These are phyloP conservation scores for Pythium oligandrum DNA, from an alignment of 352 stramenopile genomes.

Conservation along the genomic window DNA sequence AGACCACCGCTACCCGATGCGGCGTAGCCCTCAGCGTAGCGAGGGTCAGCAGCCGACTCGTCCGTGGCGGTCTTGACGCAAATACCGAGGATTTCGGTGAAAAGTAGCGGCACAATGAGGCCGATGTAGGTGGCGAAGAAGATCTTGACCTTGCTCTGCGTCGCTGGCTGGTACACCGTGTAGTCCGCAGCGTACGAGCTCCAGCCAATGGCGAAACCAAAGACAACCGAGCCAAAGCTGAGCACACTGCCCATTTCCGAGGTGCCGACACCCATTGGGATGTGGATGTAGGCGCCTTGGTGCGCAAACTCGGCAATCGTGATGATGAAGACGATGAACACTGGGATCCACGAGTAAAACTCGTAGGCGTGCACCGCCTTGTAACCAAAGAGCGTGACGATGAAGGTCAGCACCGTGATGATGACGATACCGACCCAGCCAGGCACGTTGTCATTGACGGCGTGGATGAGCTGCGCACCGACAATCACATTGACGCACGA, in stretches of 20 bases:
- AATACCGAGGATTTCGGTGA: conserved; percentile 37
- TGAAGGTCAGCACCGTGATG: conserved; percentile 34
- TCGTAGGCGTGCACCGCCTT: conserved; percentile 46
- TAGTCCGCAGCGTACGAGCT: conserved; percentile 37
- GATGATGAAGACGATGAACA: conserved; percentile 45
- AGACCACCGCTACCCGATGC: conserved; percentile 26
- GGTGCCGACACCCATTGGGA: conserved; percentile 32
- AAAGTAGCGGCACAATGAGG: conserved; percentile 35
- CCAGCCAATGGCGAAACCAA: conserved; percentile 37
- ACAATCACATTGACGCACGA: conserved; percentile 46
- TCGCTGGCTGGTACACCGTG: conserved; percentile 39
- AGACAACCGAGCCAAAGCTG: conserved; percentile 30
- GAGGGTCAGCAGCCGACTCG: conserved; percentile 18
- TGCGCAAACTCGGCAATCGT: conserved; percentile 29
- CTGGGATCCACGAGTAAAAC: conserved; percentile 45
- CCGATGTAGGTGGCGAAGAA: conserved; percentile 35
- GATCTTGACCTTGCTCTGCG: conserved; percentile 37
- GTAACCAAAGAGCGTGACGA: conserved; percentile 46
- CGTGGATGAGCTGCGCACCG: conserved; percentile 42
- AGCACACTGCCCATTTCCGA: conserved; percentile 30
- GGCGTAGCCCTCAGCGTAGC: conserved; percentile 29
- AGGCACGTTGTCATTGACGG: conserved; percentile 35
- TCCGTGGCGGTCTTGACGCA: conserved; percentile 36
- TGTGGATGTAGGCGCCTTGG: conserved; percentile 37
- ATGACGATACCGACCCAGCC: conserved; percentile 43